Percentiles rank a stretch among this genome's conserved stretches.
phyloP scores from a whole-genome alignment of 495 filamentous ascomycete genomes.

The Neurospora sp. region DNA sequence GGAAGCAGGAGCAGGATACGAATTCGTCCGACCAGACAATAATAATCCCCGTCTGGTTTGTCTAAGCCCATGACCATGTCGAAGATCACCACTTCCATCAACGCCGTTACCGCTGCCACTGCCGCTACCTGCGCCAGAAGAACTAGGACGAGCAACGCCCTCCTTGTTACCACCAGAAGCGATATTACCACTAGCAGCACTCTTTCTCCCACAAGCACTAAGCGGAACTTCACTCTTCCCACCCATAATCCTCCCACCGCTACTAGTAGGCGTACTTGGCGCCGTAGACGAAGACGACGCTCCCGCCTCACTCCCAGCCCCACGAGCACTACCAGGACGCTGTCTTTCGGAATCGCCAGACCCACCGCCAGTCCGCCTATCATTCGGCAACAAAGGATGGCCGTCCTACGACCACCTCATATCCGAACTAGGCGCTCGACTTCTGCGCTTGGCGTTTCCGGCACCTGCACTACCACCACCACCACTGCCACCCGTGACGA shows the following conservation, averaged over 20 bases:
- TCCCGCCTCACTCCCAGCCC: not conserved
- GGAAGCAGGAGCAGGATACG: not conserved
- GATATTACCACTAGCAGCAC: not conserved
- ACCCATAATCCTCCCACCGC: not conserved
- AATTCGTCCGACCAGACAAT: not conserved
- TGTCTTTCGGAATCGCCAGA: not conserved
- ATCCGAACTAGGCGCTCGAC: conserved; percentile 21
- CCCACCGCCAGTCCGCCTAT: not conserved
- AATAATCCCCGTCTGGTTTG: not conserved
- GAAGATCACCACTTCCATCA: not conserved
- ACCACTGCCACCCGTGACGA: not conserved
- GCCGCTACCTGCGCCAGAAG: not conserved
- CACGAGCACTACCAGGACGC: not conserved
- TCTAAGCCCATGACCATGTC: not conserved
- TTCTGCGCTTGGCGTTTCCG: conserved; percentile 10
- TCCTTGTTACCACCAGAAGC: not conserved
- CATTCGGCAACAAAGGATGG: not conserved
- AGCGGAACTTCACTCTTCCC: not conserved
- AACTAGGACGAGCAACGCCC: not conserved
- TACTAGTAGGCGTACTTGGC: not conserved
- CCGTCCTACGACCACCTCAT: conserved; percentile 22
- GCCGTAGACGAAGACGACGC: not conserved
- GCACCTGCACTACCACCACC: conserved; percentile 4
- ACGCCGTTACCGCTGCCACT: not conserved
- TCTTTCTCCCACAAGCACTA: not conserved